Base-by-base conservation (phyloP, 1,284 basidiomycete genomes). In the Polyporus tsugae region DNA sequence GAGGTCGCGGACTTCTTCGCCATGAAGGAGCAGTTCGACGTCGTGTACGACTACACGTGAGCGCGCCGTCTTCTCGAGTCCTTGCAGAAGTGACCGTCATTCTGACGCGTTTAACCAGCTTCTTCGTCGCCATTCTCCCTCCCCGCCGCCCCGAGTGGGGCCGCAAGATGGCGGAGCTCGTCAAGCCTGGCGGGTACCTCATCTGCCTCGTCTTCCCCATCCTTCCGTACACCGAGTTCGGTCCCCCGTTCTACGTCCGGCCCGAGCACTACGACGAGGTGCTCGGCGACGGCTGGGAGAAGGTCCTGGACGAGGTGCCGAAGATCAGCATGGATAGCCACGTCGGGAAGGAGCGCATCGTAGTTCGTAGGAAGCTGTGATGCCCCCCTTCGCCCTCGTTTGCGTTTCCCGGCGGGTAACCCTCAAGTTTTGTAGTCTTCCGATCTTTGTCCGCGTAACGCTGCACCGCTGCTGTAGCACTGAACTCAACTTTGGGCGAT, bases 71-170 rank as follows among this genome's bases (percentile, higher is more conserved):
- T 15, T 36, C 6, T 36, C 55, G 29, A 29, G 29, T 15, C 35
- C 55, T 10, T 4, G 22, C 36, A 13, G 13, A 35, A 36, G 2
- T 38, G 10, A n/a, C 38, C 41, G 60, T 62, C 17, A 44, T 25
- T 62, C 25, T 58, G 25, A 25, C n/a, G 17, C 60, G 25, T 2
- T 57, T 35, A 5, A 15, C 7, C 69, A 92, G 90, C 0, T 92
- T 93, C 78, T 91, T 93, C 71, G 90, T 90, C 44, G 91, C 91
- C 0, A 88, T 93, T 15, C 86, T 87, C 0, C 91, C 89, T 0
- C 73, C 79, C 2, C 81, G 81, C 22, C 84, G 91, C 11, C 61
- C 73, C 0, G 81, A 84, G 25, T 93, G 91, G 91, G 89, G 86
- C 1, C 70, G 74, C 17, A 83, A 89, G 71, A 89, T 94, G 81